Evolutionary conservation across 1,284 basidiomycete genomes (phyloP), one percentile per base, ranked within the genome.

Genomic region (Coniophora puteana): DNA sequence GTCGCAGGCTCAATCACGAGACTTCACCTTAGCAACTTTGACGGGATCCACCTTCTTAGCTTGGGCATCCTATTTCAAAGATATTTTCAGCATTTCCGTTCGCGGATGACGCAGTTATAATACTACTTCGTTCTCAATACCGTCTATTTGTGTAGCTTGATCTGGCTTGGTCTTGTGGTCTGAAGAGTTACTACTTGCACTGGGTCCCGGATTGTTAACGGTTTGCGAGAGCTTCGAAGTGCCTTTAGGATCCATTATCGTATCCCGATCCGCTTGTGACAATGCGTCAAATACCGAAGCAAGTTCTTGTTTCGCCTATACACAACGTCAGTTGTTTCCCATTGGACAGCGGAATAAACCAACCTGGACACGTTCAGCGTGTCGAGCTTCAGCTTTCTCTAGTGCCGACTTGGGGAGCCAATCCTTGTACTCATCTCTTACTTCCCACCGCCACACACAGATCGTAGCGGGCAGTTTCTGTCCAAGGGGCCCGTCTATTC

Each of bases 371-470:
- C 90, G 74, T 51, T 93, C 89, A 20, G 69, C 66, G 11, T 72
- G 61, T 49, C 90, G 72, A n/a, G 61, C 61, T 24, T 80, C 73
- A 1, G 76, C 75, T 57, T 78, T 88, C 45, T 89, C 85, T 43
- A 70, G 68, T 7, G 72, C 71, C 51, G 75, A 77, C 54, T 78
- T 82, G 0, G 90, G 89, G 23, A 93, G 62, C 78, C 84, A 84
- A 35, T 76, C 67, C 37, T 66, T 59, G 48, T 72, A 66, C 17
- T 69, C 51, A 12, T 79, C 71, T 49, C 74, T 80, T 6, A 86
- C 80, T 57, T 94, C 91, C 91, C 91, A 93, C 46, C 91, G 71
- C 90, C 90, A 94, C n/a, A 89, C 65, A 50, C 78, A 83, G 24
- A 88, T 60, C 16, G 71, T 62, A 4, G 81, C 74, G 8, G 83